A percentile compares a stretch with the other conserved stretches of the same genome.
These are phyloP conservation scores for Pythium periplocum DNA, from an alignment of 352 stramenopile species.

Conservation along the genomic window DNA sequence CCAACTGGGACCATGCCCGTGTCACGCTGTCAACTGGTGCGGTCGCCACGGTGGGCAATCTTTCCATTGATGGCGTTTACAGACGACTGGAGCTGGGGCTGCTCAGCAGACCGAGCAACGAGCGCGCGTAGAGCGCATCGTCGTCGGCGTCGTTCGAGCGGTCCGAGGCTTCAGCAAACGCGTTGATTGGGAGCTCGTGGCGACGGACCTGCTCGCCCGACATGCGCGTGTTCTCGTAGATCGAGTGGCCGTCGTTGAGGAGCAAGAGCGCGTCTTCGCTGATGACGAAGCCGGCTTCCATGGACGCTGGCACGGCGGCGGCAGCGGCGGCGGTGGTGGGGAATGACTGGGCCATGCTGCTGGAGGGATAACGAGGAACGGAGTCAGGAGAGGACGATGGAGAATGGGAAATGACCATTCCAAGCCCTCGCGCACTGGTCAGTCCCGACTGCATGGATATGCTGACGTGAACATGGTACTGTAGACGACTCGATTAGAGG, in stretches of 20 bases:
- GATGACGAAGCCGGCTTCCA: not conserved
- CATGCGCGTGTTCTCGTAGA: conserved; percentile 50
- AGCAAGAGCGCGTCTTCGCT: conserved; percentile 6
- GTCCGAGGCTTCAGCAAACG: conserved; percentile 28
- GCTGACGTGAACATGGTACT: conserved; percentile 12
- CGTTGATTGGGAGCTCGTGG: conserved; percentile 39
- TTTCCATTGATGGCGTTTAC: conserved; percentile 9
- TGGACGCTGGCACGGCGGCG: not conserved
- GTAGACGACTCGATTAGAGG: conserved; percentile 10
- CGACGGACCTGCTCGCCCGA: conserved; percentile 43
- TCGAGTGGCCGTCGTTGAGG: conserved; percentile 25
- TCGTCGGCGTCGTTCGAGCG: conserved; percentile 33
- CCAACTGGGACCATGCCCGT: no score
- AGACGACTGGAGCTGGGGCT: conserved; percentile 31
- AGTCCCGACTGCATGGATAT: conserved; percentile 11
- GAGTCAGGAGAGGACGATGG: not conserved
- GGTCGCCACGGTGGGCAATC: no score
- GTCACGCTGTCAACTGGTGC: no score
- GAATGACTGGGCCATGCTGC: conserved; percentile 1
- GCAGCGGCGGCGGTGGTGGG: not conserved
- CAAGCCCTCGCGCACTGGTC: not conserved
- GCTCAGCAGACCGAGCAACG: conserved; percentile 37
- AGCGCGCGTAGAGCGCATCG: conserved; percentile 40
- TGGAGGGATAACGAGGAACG: not conserved
- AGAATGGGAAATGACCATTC: not conserved